Conservation (phyloP, 140 eudicot species). For the Ambrosia hybrid region DNA sequence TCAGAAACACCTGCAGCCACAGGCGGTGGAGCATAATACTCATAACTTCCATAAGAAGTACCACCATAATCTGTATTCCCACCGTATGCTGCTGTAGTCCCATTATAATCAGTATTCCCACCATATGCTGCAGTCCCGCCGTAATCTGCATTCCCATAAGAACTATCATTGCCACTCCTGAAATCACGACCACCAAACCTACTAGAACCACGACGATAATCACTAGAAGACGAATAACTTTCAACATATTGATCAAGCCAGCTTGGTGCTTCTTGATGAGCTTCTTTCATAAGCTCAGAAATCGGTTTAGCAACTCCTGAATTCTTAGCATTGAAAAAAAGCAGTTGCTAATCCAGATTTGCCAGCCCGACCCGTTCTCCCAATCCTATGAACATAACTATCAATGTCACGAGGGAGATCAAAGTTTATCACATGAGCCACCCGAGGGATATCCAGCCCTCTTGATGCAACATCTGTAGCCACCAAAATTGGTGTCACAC, state of each 20-base stretch:
- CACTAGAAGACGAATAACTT: slow-evolving; percentile 22
- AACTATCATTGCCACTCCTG: slow-evolving; percentile 15
- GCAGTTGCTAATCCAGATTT: slow-evolving; percentile 79
- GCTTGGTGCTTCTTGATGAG: slow-evolving; percentile 60
- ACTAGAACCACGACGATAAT: slow-evolving; percentile 33
- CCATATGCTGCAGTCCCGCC: too few species aligned
- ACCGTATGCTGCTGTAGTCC: not conserved
- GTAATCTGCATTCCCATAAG: slow-evolving; percentile 8
- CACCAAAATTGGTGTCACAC: slow-evolving; percentile 58
- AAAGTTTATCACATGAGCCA: slow-evolving; percentile 68
- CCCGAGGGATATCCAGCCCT: slow-evolving; percentile 70
- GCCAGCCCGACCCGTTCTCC: slow-evolving; percentile 87
- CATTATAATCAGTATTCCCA: too few species aligned
- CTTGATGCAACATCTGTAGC: slow-evolving; percentile 86
- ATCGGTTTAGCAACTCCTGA: slow-evolving; percentile 46
- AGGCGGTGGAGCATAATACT: slow-evolving; percentile 2
- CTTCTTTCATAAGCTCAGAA: slow-evolving; percentile 58
- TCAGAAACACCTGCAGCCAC: slow-evolving; percentile 1
- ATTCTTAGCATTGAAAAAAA: slow-evolving; percentile 52
- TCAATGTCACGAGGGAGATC: slow-evolving; percentile 69
- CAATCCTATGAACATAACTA: slow-evolving; percentile 78
- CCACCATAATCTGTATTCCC: slow-evolving; percentile 6
- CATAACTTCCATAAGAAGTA: not conserved
- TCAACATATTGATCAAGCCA: slow-evolving; percentile 65
- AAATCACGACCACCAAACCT: slow-evolving; percentile 63